Evolutionary conservation across 148 eudicot species (phyloP), one percentile per base, ranked within the genome.

Genomic region (Heliamphora exappendiculata): DNA sequence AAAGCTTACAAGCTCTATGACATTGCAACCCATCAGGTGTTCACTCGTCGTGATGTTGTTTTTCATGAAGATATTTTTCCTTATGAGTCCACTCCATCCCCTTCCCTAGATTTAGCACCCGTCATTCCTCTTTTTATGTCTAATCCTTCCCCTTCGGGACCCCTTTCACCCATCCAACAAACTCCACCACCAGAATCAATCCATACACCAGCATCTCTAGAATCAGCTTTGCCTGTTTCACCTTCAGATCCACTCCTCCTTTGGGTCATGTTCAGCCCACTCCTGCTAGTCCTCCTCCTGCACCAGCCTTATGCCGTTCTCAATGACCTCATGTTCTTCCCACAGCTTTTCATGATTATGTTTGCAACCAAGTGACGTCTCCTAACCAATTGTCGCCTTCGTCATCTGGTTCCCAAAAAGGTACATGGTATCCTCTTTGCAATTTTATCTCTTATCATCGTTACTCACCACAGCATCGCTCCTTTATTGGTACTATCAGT

Each of bases 401-500:
- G 59, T 54, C 22, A 8, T 54, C 59, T n/a, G 59, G 59, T 54
- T 24, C 26, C 3, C 11, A 17, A 54, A 19, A 6, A 20, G 59
- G 59, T 20, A 54, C 26, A 20, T 2, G 59, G 24, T 54, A 54
- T 54, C 26, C 59, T 19, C 26, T 55, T 19, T 55, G 59, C 26
- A 19, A 55, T 55, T 55, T 28, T 66, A 8, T 34, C 45, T 66
- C 70, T 66, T 36, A 36, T 29, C 70, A 66, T 36, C 70, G 70
- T 66, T 37, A 2, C 45, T 33, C 45, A 66, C 70, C 47, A 66
- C 45, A 2, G 36, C 42, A 66, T 37, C 1, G 70, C 7, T 66
- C 47, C 0, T 66, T 66, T 36, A 4, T 17, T 33, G 45, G 24
- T 36, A 7, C 42, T 36, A 2, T 66, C 24, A 66, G 24, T 36